Evolutionary conservation across 345 rosid genomes (phyloP).

Genomic region (Eucalyptus fibrosa): DNA sequence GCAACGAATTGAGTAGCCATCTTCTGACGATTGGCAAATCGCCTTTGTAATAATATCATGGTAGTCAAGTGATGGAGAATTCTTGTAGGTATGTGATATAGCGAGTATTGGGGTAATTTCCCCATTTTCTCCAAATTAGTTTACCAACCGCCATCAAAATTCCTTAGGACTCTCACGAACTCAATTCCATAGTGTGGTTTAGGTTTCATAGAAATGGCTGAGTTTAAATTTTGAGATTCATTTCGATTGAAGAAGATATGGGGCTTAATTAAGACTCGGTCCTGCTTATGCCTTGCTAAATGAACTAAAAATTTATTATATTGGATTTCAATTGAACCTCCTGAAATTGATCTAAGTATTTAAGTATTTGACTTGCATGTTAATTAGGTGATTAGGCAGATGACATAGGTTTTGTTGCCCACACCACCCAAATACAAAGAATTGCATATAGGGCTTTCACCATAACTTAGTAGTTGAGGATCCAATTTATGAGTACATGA

Average conservation of each 20-base stretch:
- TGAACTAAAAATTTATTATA: not conserved
- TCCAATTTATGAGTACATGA: not conserved
- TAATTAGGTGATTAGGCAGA: not conserved
- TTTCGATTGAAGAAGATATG: not conserved
- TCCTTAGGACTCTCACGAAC: accelerated
- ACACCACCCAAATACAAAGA: not conserved
- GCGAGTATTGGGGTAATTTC: not conserved
- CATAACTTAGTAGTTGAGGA: not conserved
- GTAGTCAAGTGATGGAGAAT: not conserved
- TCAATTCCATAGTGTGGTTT: not conserved
- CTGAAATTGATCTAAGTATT: accelerated
- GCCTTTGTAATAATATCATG: not conserved
- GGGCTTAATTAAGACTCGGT: not conserved
- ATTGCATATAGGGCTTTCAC: not conserved
- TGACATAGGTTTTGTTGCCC: not conserved
- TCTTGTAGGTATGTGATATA: not conserved
- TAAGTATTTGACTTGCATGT: not conserved
- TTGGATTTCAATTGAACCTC: not conserved
- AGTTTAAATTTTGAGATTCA: not conserved
- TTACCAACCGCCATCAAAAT: not conserved
- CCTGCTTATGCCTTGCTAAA: not conserved
- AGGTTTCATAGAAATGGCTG: not conserved
- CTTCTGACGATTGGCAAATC: not conserved
- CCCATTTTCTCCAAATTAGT: not conserved
- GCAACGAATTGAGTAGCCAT: not conserved